Base-by-base conservation (phyloP, 2,329 filamentous ascomycete species). In the Thelonectria olida region DNA sequence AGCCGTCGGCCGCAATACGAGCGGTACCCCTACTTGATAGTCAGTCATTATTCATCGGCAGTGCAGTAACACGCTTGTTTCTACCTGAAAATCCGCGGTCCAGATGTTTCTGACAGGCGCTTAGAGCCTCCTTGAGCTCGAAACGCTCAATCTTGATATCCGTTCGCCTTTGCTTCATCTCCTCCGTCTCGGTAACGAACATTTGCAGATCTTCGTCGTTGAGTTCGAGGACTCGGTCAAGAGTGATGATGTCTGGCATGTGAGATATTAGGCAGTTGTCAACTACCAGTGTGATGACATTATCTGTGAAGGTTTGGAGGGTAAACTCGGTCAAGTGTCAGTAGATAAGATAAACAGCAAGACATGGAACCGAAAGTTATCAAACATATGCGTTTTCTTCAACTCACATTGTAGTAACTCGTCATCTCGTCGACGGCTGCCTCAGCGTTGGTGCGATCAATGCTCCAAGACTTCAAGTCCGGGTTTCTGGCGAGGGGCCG, bases 231-330 rank as follows among this genome's bases (percentile, higher is more conserved):
- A 58, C 39, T 20, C 39, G 27, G 13, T 58, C 55, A 13, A 58
- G n/a, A 4, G 27, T 47, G 5, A 58, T 22, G n/a, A 58, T 52
- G 12, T 52, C 41, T 2, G 36, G n/a, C 22, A 52, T 22, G 13
- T 47, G 38, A 8, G 48, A 45, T 9, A 52, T 42, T 9, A 58
- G 28, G 22, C 55, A 58, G 31, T 53, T 58, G 22, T 58, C 55
- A 8, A 47, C 31, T 13, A 36, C 55, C 12, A 58, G 55, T 2
- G 45, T 15, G n/a, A 45, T 58, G 27, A 53, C 55, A 27, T 58
- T 58, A n/a, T 58, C 55, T 5, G 48, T 53, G 9, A 58, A 58
- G 27, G 39, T 58, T 31, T 45, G 48, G 9, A 58, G 41, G 2
- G 55, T 13, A 9, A 28, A 38, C 55, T 58, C 1, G 2, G 28